Base-by-base conservation (phyloP, 2,329 filamentous ascomycete species). In the Aspergillus sclerotialis region DNA sequence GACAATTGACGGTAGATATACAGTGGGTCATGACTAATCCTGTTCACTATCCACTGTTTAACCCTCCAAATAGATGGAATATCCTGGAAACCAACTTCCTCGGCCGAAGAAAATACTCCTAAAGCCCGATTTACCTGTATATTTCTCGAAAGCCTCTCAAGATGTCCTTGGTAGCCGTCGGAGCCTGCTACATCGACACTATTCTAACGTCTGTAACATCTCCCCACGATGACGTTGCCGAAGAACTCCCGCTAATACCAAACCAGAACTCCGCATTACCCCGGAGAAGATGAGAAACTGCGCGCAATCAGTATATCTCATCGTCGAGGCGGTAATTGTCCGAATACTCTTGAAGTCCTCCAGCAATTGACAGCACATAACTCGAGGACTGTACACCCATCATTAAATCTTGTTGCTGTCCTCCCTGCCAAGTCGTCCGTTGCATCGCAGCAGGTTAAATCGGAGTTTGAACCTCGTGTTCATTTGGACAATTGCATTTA, bases 241-340 rank as follows among this genome's bases (percentile, higher is more conserved):
- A 10, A 14, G 13, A 14, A 11, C 9, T 19, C 19, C 4, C 10
- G 11, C 28, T 21, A 27, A 34, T 27, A 26, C 34, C 28, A 23
- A 10, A 19, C 15, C 41, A 59, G 50, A 41, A 52, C 48, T 13
- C 43, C 80, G 3, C 63, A 76, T 50, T 86, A 77, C 52, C 82
- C 82, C 1, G 58, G 60, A 5, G 82, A 88, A 61, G 83, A 89
- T 63, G 72, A 76, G 30, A 88, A 88, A 58, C 67, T 84, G 26
- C 78, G 82, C 19, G 82, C 83, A 12, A 73, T 73, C 2, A 67
- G 53, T 15, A 55, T 82, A 35, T 61, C 65, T 23, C 70, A 71
- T 28, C 75, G 82, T 18, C 73, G 82, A 16, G 83, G 84, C 33
- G 83, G 83, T 19, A 89, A 88, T 56, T 78, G 79, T 42, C 73